A percentile compares a stretch with the other conserved stretches of the same genome.
Evolutionary conservation across 192 early-diverging fungal species (phyloP).

Genomic region (Coemansia guatemalensis): DNA sequence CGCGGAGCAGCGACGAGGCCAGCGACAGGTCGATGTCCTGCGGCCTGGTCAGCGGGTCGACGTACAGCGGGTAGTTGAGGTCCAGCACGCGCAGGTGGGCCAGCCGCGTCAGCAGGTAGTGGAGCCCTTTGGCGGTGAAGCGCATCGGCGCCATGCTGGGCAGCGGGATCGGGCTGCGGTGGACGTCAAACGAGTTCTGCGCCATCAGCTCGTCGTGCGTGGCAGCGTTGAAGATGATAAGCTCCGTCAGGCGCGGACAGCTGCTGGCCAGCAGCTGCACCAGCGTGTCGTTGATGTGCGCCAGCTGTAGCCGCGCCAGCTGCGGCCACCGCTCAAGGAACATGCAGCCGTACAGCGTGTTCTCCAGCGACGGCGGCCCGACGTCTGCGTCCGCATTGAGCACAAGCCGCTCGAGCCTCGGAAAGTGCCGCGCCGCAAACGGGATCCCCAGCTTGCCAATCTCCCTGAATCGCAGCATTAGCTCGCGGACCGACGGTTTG

Average conservation of each 20-base stretch:
- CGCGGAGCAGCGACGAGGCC: constrained; percentile 35
- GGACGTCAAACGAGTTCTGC: constrained; percentile 54
- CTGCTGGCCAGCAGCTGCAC: constrained; percentile 51
- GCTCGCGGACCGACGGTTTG: constrained; percentile 53
- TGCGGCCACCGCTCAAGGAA: constrained; percentile 44
- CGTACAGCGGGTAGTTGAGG: constrained; percentile 54
- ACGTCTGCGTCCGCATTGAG: constrained; percentile 45
- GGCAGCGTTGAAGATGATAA: constrained; percentile 50
- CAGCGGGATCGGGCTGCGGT: constrained; percentile 43
- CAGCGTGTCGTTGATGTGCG: constrained; percentile 52
- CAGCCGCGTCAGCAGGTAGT: constrained; percentile 47
- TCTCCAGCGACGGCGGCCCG: constrained; percentile 49
- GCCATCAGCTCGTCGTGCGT: constrained; percentile 50
- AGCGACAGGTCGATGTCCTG: constrained; percentile 51
- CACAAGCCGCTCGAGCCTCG: constrained; percentile 38
- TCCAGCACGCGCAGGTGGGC: constrained; percentile 47
- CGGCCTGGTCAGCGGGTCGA: constrained; percentile 45
- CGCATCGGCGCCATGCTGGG: constrained; percentile 51
- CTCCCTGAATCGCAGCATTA: constrained; percentile 45
- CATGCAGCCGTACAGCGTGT: constrained; percentile 55
- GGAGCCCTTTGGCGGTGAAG: constrained; percentile 53
- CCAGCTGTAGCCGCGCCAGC: constrained; percentile 46
- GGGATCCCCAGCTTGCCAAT: constrained; percentile 55
- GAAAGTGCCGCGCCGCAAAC: constrained; percentile 53
- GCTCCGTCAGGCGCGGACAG: constrained; percentile 43